Evolutionary conservation across 2,329 filamentous ascomycete genomes (phyloP).

Genomic region (Fusarium aywerte): DNA sequence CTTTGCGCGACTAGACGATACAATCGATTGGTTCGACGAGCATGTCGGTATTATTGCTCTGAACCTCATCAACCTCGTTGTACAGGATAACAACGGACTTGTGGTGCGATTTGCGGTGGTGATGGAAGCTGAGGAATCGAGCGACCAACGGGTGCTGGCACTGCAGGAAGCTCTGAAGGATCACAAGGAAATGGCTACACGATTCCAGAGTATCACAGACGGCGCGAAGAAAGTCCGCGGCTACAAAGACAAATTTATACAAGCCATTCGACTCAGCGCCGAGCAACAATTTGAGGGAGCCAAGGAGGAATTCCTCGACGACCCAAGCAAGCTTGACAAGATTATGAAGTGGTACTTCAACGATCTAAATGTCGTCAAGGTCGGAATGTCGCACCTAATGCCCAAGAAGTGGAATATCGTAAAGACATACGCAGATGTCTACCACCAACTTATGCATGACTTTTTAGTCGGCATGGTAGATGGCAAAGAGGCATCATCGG

Average conservation of each 20-base stretch:
- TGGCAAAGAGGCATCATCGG: conserved; percentile 83
- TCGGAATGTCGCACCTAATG: conserved; percentile 91
- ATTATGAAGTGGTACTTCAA: conserved; percentile 97
- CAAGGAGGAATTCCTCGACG: conserved; percentile 80
- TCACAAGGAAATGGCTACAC: conserved; percentile 90
- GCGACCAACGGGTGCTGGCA: conserved; percentile 89
- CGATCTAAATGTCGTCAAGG: conserved; percentile 92
- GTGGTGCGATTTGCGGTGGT: conserved; percentile 92
- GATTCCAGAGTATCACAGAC: conserved; percentile 95
- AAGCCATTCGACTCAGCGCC: conserved; percentile 79
- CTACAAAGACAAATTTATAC: conserved; percentile 95
- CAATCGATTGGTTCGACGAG: conserved; percentile 95
- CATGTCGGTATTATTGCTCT: conserved; percentile 89
- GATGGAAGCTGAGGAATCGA: conserved; percentile 96
- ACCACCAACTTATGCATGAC: conserved; percentile 95
- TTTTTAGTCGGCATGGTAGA: conserved; percentile 86
- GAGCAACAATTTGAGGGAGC: conserved; percentile 78
- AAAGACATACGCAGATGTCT: conserved; percentile 88
- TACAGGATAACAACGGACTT: conserved; percentile 86
- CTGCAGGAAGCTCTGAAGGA: conserved; percentile 95
- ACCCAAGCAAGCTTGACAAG: conserved; percentile 86
- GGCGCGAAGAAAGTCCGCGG: conserved; percentile 91
- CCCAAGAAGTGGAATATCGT: conserved; percentile 98
- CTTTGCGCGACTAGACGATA: conserved; percentile 85
- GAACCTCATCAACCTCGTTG: conserved; percentile 88